A percentile compares a stretch with the other conserved stretches of the same genome.
These are phyloP conservation scores for Acorus calamus DNA, from an alignment of 106 monocot genomes.

Conservation along the genomic window DNA sequence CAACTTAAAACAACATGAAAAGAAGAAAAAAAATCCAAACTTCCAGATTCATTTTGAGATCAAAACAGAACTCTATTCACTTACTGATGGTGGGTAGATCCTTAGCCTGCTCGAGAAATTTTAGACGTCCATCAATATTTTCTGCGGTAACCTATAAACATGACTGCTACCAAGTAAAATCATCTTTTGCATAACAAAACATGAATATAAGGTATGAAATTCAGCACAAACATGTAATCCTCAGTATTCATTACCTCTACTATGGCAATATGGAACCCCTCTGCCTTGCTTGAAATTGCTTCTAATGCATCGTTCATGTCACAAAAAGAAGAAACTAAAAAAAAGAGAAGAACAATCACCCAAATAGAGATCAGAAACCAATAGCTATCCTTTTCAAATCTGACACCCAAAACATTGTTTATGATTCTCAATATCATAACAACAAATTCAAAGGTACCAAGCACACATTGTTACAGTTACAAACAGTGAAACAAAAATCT, in stretches of 20 bases:
- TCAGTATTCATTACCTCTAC: constrained; percentile 44
- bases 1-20: not conserved
- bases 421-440: no score
- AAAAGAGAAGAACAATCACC: not conserved
- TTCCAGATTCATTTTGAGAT: no score
- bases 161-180: not conserved
- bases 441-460: no score
- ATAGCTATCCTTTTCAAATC: not conserved
- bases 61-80: not conserved
- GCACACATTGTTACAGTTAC: no score
- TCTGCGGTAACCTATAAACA: constrained; percentile 35
- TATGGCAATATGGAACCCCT: constrained; percentile 70
- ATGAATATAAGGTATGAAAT: no score
- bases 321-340: constrained; percentile 43
- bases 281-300: constrained; percentile 34
- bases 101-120: constrained; percentile 49
- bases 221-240: no score
- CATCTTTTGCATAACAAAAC: no score
- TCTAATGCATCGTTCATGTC: constrained; percentile 48
- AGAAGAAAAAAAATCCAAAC: not conserved
- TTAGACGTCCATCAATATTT: constrained; percentile 26
- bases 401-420: no score
- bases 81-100: constrained; percentile 60
- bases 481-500: no score
- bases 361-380: not conserved